Base-by-base conservation (phyloP, 2,329 filamentous ascomycete genomes). In the Aspergillus niger region DNA sequence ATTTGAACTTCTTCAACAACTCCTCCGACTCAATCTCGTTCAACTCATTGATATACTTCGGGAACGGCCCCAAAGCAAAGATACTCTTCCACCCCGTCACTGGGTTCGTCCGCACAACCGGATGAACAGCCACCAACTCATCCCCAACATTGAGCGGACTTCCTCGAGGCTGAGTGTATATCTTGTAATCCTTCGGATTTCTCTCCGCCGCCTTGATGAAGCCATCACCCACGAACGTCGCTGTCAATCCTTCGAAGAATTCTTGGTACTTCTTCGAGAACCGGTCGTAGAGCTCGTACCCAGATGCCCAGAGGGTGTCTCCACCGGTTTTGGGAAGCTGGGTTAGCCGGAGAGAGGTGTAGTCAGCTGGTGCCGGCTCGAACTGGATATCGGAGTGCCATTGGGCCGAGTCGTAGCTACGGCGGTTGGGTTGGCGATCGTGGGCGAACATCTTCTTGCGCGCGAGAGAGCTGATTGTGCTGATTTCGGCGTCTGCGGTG, bases 221-320 rank as follows among this genome's bases (percentile, higher is more conserved):
- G 17, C 58, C 59, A 0, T 72, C 73, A 43, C 74, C 69, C 8
- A 69, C 64, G 44, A 71, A 73, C 5, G 71, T 77, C 51, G 70
- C 73, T 30, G 77, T 81, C 64, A 81, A 66, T 2, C 71, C 65
- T n/a, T 78, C 71, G 8, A 77, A 72, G 62, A 80, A 76, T 22
- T 72, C 64, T 47, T 76, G 71, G 60, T 76, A 79, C 59, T 71
- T 72, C 63, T 64, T 67, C 51, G 70, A 77, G 66, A 73, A 72
- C n/a, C 77, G 76, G 66, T 79, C 79, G 61, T 78, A 79, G 3
- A 75, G 67, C 62, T 79, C 86, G 67, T 89, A 89, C 0, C 85
- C 86, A 1, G 84, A 87, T 0, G 86, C 87, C 86, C 86, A 90
- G 5, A 90, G 80, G 0, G 87, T 89, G 71, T 88, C 84, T 39